Conservation (phyloP, 2,329 filamentous ascomycete species). For the Podosphaera aphanis region DNA sequence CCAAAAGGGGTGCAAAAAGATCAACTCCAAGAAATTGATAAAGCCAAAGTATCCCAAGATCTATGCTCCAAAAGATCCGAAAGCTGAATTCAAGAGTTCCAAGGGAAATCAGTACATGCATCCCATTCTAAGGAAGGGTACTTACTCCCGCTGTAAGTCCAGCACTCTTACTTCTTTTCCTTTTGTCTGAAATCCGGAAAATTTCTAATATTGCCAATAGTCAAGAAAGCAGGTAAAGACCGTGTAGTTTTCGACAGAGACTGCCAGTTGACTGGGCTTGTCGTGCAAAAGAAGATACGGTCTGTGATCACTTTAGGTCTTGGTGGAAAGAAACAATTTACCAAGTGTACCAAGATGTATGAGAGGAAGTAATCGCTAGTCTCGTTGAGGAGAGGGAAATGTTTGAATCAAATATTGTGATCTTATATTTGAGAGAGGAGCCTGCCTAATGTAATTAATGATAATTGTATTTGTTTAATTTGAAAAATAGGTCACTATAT, state of each 20-base stretch:
- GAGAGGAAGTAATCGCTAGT: no score
- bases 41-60: background rate
- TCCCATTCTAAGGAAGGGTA: background rate
- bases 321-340: background rate
- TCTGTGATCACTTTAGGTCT: background rate
- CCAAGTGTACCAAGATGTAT: background rate
- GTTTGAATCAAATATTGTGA: no score
- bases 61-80: background rate
- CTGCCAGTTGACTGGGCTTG: background rate
- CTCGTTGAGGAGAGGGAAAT: no score
- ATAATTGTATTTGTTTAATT: no score
- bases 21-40: background rate
- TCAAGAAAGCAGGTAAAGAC: background rate
- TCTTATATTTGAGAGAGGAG: no score
- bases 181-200: background rate
- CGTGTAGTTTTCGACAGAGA: background rate
- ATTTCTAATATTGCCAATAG: background rate
- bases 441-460: no score
- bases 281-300: background rate
- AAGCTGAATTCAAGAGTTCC: background rate
- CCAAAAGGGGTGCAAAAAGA: background rate
- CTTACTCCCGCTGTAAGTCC: background rate
- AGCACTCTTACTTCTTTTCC: background rate
- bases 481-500: no score
- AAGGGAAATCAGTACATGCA: background rate